These are phyloP conservation scores for Hypoxylon trugodes DNA, from an alignment of 495 filamentous ascomycete species.

Conservation along the genomic window DNA sequence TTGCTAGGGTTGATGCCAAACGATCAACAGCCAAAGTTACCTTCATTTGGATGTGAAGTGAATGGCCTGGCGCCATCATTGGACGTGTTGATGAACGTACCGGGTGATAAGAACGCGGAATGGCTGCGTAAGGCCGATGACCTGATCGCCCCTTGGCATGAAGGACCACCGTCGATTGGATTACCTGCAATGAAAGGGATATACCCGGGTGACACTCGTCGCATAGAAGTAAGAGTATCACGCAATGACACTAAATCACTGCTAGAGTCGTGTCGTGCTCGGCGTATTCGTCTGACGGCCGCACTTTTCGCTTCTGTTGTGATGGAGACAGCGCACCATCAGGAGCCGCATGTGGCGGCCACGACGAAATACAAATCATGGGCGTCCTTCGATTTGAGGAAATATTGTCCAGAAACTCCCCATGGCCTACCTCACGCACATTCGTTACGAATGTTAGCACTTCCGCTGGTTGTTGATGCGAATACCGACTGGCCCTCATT, in stretches of 20 bases:
- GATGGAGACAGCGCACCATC: not conserved
- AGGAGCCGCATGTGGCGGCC: not conserved
- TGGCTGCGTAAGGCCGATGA: not conserved
- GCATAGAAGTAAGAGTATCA: not conserved
- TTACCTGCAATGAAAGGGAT: not conserved
- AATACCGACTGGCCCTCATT: not conserved
- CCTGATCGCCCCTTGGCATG: slow-evolving; percentile 6
- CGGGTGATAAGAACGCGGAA: not conserved
- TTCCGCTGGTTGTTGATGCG: slow-evolving; percentile 7
- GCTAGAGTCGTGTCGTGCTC: not conserved
- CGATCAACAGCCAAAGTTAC: not conserved
- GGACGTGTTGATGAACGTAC: not conserved
- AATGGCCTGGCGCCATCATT: not conserved
- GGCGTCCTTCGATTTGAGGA: slow-evolving; percentile 18
- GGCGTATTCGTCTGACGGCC: not conserved
- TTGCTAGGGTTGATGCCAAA: not conserved
- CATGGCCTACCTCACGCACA: not conserved
- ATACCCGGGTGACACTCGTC: not conserved
- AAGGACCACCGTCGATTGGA: slow-evolving; percentile 2
- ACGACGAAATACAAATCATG: slow-evolving; percentile 7
- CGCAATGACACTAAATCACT: not conserved
- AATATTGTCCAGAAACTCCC: slow-evolving; percentile 3
- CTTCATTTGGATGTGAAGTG: not conserved
- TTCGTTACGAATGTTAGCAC: slow-evolving; percentile 3
- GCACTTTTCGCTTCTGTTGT: slow-evolving; percentile 9